Evolutionary conservation across 139 green algal genomes (phyloP), one percentile per base, ranked within the genome.

Genomic region (Chlamydomonas sp.): DNA sequence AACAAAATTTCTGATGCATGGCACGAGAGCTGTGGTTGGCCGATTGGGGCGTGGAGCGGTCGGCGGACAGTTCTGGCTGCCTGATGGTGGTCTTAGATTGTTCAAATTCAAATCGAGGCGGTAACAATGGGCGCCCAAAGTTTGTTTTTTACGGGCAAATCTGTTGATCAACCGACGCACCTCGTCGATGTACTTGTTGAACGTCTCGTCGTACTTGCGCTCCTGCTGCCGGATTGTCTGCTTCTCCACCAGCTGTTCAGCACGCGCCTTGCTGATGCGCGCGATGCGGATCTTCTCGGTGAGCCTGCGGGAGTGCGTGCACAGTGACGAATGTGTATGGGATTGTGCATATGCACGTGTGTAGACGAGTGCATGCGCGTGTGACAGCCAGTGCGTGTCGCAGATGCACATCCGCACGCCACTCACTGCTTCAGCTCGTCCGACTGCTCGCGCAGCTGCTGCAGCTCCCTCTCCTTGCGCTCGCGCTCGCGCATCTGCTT

Each of bases 371-470:
- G 39, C 39, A 50, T 13, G 39, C 39, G 13, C 39, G 39, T 50
- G 39, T 50, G 39, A 50, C 39, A n/a, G n/a, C n/a, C n/a, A n/a
- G n/a, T n/a, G n/a, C n/a, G n/a, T n/a, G n/a, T n/a, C n/a, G n/a
- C n/a, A n/a, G n/a, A n/a, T n/a, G n/a, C n/a, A 5, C n/a, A n/a
- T n/a, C n/a, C n/a, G n/a, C n/a, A n/a, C n/a, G n/a, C n/a, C n/a
- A 68, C 82, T 79, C 69, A 88, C 82, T 83, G 79, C 50, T 74
- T 67, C 36, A 90, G 80, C 58, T 87, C 82, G n/a, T 73, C 71
- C 57, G 78, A 86, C 48, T 84, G 77, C 60, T 85, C 77, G 26
- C 70, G 57, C 3, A 90, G 63, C 6, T 73, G 65, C 58, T 88
- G 81, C 2, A 90, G 58, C 43, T 87, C 84, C 38, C 76, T 76